Evolutionary conservation across 495 filamentous ascomycete genomes (phyloP), one percentile per base, ranked within the genome.

Genomic region (Aspergillus incahuasiensis): DNA sequence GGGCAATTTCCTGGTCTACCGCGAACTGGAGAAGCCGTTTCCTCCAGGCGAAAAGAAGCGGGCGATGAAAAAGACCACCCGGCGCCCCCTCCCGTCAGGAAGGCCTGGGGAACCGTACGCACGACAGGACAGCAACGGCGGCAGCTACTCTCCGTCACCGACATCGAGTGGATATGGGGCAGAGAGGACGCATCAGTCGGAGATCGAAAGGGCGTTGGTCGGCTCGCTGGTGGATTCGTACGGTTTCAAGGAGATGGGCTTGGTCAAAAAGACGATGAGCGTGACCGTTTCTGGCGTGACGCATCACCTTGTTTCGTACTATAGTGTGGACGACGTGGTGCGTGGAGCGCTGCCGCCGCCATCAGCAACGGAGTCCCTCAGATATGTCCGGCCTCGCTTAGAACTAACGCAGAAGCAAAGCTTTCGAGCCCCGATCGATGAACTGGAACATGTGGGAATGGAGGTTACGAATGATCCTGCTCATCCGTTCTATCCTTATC

Each of bases 261-360:
- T 96, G 53, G 82, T 96, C 24, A 97, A 97, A 75, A 96, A 95
- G 78, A 96, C 91, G 0, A 89, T 96, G 65, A 90, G 85, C 53
- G 81, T 96, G 22, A 84, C 79, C 2, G 79, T 88, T 43, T 70
- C 82, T 16, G 83, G 83, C 7, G 72, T 88, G 5, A 82, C 80
- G 4, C 91, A 92, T 65, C 90, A 95, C 60, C 71, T 97, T 47
- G 89, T 95, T 39, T 92, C 87, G 0, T 97, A 96, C 67, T 97
- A 96, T 74, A 88, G 74, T 35, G 76, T 91, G 21, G 81, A 86
- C 3, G 90, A 95, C 63, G 85, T 91, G 40, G 77, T 86, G 59
- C 78, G 76, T 54, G 73, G 79, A 13, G 69, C 60, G 19, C 73
- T 95, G n/a, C 77, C 69, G 42, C 80, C 82, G 3, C 88, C 88